Base-by-base conservation (phyloP, 768 basidiomycete genomes). In the Mycena albidolilacea region DNA sequence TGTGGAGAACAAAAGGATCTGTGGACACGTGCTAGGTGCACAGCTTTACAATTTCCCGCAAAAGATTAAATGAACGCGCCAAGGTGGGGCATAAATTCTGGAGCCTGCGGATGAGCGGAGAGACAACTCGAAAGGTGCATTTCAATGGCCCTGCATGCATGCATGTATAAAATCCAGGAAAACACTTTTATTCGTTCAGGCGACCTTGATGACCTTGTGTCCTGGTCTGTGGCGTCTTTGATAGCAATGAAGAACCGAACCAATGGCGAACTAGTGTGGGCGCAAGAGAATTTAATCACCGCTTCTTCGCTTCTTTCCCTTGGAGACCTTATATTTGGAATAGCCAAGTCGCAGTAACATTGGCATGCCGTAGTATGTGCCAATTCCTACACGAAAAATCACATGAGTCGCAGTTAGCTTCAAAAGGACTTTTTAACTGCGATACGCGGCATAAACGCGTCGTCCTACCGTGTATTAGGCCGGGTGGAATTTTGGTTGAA, bases 141-240 rank as follows among this genome's bases (percentile, higher is more conserved):
- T 21, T 52, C n/a, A 54, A 54, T 3, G n/a, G 5, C 23, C 23
- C 23, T 54, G 19, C 0, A 38, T 12, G 19, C 46, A 35, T 30
- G 17, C 10, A 46, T 35, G 46, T n/a, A n/a, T 3, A 50, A 50
- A 50, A n/a, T 50, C 8, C 52, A 21, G 23, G 9, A 8, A 37
- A 57, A 44, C n/a, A 70, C 41, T 23, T 19, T 37, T 23, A 21
- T 11, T 44, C 38, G 19, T 5, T 12, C n/a, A 3, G 66, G 12
- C 1, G 21, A 6, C 30, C 67, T 17, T 61, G 17, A 30, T 30
- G 30, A 30, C 2, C 30, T 30, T 30, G 30, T 30, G 4, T 30
- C 30, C 3, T 69, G 58, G 21, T 62, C 39, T 58, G 63, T 70
- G 62, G 62, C 69, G 54, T 70, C 69, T 70, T 70, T 70, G 69